A percentile compares a stretch with the other conserved stretches of the same genome.
These are phyloP conservation scores for Begonia peltatifolia DNA, from an alignment of 306 rosid genomes.

Conservation along the genomic window DNA sequence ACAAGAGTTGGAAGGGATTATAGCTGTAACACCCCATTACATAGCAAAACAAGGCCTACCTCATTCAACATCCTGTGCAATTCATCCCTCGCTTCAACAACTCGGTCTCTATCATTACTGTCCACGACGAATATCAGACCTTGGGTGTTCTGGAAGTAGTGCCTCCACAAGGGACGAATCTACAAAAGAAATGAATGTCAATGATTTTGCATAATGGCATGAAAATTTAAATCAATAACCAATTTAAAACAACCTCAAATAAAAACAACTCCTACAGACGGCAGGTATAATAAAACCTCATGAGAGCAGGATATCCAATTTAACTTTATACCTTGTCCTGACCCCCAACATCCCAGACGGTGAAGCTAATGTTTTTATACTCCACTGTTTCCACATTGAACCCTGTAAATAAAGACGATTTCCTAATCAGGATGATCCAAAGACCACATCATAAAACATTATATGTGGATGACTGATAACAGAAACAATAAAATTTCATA, in stretches of 20 bases:
- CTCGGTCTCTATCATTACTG: slow-evolving; percentile 73
- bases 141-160: slow-evolving; percentile 72
- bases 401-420: slow-evolving; percentile 26
- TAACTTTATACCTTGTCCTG: slow-evolving; percentile 44
- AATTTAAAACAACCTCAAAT: too few relatives aligned
- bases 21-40: neutral
- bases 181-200: slow-evolving; percentile 10
- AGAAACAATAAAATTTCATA: too few relatives aligned
- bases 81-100: slow-evolving; percentile 75
- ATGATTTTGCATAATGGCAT: neutral
- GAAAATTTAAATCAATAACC: too few relatives aligned
- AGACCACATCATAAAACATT: too few relatives aligned
- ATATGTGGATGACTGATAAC: too few relatives aligned
- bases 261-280: too few relatives aligned
- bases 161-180: slow-evolving; percentile 87
- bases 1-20: neutral
- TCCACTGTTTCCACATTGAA: slow-evolving; percentile 78
- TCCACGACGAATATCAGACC: slow-evolving; percentile 81
- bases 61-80: slow-evolving; percentile 75
- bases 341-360: slow-evolving; percentile 80
- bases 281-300: too few relatives aligned
- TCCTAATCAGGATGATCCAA: too few relatives aligned
- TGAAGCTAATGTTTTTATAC: slow-evolving; percentile 72
- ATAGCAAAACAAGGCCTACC: slow-evolving; percentile 14
- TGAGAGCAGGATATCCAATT: neutral